These are phyloP conservation scores for Erigeron canadensis DNA, from an alignment of 129 eudicot species.

Conservation along the genomic window DNA sequence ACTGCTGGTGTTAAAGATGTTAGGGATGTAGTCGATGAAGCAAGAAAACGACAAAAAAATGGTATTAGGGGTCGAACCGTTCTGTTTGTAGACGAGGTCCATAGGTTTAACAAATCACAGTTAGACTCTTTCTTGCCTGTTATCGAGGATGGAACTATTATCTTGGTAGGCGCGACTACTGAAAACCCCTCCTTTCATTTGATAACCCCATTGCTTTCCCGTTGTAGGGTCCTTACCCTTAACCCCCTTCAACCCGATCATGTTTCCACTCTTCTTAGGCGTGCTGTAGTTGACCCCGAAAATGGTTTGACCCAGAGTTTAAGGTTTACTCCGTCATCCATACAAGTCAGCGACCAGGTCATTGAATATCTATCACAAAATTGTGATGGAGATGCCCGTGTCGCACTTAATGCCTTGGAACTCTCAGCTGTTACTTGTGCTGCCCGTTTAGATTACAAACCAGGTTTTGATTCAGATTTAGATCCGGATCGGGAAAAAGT, in stretches of 20 bases:
- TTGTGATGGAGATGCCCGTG: constrained; percentile 93
- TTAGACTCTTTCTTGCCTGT: constrained; percentile 87
- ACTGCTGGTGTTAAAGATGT: constrained; percentile 89
- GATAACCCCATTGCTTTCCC: constrained; percentile 77
- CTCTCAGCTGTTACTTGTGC: constrained; percentile 56
- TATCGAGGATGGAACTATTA: constrained; percentile 82
- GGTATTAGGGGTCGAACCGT: constrained; percentile 44
- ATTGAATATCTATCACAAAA: constrained; percentile 49
- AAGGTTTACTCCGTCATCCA: not conserved
- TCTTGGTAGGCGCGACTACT: constrained; percentile 87
- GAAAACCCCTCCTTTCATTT: constrained; percentile 93
- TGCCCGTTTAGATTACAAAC: constrained; percentile 25
- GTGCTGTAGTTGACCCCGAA: constrained; percentile 51
- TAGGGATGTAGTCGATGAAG: constrained; percentile 82
- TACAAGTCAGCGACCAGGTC: constrained; percentile 44
- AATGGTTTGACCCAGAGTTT: constrained; percentile 51
- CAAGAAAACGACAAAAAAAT: constrained; percentile 42
- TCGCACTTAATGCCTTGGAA: constrained; percentile 81
- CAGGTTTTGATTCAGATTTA: not conserved
- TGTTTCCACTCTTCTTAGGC: constrained; percentile 42
- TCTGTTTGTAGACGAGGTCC: constrained; percentile 88
- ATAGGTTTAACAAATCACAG: constrained; percentile 88
- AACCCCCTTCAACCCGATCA: constrained; percentile 54
- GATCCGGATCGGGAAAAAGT: not conserved
- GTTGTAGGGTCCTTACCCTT: constrained; percentile 72